Evolutionary conservation across 306 rosid genomes (phyloP).

Genomic region (Fagus crenata): DNA sequence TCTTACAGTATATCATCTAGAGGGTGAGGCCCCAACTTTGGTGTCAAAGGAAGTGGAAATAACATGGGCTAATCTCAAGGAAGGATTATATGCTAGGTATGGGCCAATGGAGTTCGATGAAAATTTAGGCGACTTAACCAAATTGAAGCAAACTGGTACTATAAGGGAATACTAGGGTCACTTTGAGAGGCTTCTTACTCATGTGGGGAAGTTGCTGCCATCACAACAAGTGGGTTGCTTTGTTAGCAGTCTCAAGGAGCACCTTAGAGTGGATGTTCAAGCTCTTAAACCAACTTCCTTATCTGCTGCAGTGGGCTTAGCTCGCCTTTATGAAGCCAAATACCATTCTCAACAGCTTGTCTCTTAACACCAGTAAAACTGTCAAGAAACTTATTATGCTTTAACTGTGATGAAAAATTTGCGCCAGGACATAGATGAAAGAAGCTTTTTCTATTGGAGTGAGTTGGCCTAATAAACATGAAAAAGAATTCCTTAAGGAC

Average conservation of each 20-base stretch:
- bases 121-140: neutral
- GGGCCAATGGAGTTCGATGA: neutral
- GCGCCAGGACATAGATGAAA: no score
- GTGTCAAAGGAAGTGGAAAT: neutral
- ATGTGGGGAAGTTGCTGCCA: neutral
- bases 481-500: no score
- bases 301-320: neutral
- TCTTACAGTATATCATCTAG: no score
- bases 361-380: no score
- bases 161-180: neutral
- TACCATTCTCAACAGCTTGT: neutral
- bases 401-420: no score
- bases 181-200: neutral
- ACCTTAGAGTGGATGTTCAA: neutral
- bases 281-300: neutral
- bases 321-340: neutral
- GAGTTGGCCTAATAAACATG: no score
- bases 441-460: no score
- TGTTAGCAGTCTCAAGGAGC: neutral
- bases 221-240: neutral
- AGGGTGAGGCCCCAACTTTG: neutral
- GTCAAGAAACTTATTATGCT: no score
- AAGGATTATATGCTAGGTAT: neutral
- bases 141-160: neutral
- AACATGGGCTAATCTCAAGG: neutral